These are phyloP conservation scores for Helicostylum pulchrum DNA, from an alignment of 192 early-diverging fungal species.

Conservation along the genomic window DNA sequence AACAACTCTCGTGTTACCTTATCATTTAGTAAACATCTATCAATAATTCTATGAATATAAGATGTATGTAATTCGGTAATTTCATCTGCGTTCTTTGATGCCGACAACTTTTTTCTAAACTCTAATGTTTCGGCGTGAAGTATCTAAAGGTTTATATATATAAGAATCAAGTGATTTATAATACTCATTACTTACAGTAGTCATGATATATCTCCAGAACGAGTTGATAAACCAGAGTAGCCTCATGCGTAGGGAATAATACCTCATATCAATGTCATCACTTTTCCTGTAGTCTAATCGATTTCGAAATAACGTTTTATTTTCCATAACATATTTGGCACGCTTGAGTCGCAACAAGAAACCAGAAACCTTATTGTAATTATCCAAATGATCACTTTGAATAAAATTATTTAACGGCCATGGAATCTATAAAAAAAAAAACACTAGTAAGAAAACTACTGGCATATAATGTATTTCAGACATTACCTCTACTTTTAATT, in stretches of 20 bases:
- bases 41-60: conserved; percentile 30
- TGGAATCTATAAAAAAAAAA: conserved; percentile 24
- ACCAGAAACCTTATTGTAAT: conserved; percentile 29
- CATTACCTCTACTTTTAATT: conserved; percentile 15
- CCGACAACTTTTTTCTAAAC: conserved; percentile 26
- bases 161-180: not conserved
- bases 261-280: conserved; percentile 23
- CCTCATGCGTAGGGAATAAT: conserved; percentile 37
- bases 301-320: conserved; percentile 28
- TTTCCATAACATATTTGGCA: conserved; percentile 38
- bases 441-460: too few species aligned
- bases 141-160: conserved; percentile 22
- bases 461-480: too few species aligned
- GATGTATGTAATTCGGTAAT: conserved; percentile 31
- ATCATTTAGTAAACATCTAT: conserved; percentile 38
- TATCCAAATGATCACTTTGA: conserved; percentile 2
- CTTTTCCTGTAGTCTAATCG: not conserved
- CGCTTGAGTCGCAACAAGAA: conserved; percentile 38
- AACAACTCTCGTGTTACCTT: conserved; percentile 20
- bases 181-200: conserved; percentile 26
- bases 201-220: conserved; percentile 40
- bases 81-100: conserved; percentile 36
- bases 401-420: conserved; percentile 42
- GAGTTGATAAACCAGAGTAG: conserved; percentile 43
- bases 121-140: conserved; percentile 36